Evolutionary conservation across 2,329 filamentous ascomycete genomes (phyloP), one percentile per base, ranked within the genome.

Genomic region (Ceratocystis ficicola): DNA sequence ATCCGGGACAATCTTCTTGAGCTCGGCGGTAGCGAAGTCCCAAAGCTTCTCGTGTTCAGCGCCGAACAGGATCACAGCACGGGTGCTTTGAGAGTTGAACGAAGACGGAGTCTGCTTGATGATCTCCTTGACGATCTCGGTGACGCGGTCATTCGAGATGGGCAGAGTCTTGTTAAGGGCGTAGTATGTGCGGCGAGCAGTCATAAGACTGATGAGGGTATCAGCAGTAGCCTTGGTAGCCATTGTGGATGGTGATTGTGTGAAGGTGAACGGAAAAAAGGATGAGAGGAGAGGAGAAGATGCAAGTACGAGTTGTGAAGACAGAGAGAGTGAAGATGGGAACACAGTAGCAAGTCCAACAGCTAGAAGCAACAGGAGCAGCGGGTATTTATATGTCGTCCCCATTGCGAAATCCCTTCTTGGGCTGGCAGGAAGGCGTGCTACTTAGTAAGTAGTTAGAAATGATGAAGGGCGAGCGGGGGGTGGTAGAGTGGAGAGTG

Each of bases 1-100:
- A 2, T 76, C 79, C 36, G 88, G 84, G 28, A 94, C 85, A 67
- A 91, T 82, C 25, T 79, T 78, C 78, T 86, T 85, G 67, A 93
- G 80, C 64, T 81, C 77, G 32, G 86, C 83, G 68, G 79, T 76
- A 65, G 85, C 81, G 68, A 90, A 80, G 74, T 90, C 86, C 93
- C 92, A 96, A 71, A 95, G 84, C 78, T 88, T 87, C 72, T 91
- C 86, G 79, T 96, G 92, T 76, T 96, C 88, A 69, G 82, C 83
- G 72, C 88, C 86, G 72, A 94, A 81, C 65, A 96, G 83, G 63
- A 96, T 82, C 61, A 95, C 82, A 67, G 88, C 77, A 68, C 92
- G 86, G 70, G 89, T 87, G 70, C 85, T 85, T 79, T 96, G 92
- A 52, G 85, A 88, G 84, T 96, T 96, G 86, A 96, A 96, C 69